Evolutionary conservation across 495 filamentous ascomycete species (phyloP).

Genomic region (Aspergillus haitiensis): DNA sequence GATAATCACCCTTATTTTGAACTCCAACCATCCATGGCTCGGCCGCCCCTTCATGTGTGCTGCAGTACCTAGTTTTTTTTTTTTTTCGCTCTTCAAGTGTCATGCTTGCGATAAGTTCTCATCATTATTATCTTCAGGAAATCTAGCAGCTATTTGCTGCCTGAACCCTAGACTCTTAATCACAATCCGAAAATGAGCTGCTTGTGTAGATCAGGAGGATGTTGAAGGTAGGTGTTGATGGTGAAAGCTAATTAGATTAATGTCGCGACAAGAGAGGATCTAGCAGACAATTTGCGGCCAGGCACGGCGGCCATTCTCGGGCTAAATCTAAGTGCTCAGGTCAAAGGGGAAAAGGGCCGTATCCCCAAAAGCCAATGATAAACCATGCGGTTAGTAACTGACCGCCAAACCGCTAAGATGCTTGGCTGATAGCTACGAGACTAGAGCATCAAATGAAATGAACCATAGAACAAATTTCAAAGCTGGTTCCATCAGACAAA

Average conservation of each 20-base stretch:
- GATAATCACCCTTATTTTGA: too few relatives aligned
- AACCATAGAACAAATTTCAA: neutral
- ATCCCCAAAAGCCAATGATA: slow-evolving; percentile 3
- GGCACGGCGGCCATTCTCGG: neutral
- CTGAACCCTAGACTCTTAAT: neutral
- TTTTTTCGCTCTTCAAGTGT: too few relatives aligned
- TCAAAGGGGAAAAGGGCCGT: too few relatives aligned
- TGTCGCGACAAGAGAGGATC: neutral
- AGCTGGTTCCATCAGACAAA: too few relatives aligned
- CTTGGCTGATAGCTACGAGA: slow-evolving; percentile 4
- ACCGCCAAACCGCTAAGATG: slow-evolving; percentile 10
- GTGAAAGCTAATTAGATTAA: slow-evolving; percentile 19
- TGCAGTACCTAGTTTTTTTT: neutral
- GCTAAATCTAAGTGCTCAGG: neutral
- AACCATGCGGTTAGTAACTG: slow-evolving; percentile 14
- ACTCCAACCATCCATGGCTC: too few relatives aligned
- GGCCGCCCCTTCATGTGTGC: neutral
- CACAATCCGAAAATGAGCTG: slow-evolving; percentile 2
- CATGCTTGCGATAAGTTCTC: neutral
- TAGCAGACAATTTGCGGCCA: neutral
- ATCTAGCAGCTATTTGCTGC: neutral
- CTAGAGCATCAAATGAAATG: neutral
- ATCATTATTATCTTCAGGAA: neutral
- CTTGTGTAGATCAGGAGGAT: slow-evolving; percentile 1
- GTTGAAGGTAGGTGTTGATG: neutral